Evolutionary conservation across 495 filamentous ascomycete species (phyloP).

Genomic region (Staphylotrichum longicolle): DNA sequence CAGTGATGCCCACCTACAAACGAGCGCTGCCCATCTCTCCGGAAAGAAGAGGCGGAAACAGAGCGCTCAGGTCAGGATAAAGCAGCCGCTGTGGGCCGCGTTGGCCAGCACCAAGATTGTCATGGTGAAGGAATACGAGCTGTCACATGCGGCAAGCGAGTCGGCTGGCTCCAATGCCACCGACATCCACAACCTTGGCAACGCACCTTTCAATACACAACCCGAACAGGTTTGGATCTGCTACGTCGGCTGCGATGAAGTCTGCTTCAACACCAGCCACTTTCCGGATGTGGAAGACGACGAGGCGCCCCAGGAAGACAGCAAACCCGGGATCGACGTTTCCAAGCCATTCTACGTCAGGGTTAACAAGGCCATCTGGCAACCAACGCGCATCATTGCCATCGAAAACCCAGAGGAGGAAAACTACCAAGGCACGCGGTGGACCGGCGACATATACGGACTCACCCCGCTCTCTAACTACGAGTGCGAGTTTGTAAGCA

Average conservation of each 20-base stretch:
- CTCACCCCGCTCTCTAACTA: constrained; percentile 84
- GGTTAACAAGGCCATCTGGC: constrained; percentile 87
- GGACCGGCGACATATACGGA: constrained; percentile 84
- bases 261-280: constrained; percentile 76
- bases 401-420: constrained; percentile 56
- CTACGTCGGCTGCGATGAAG: constrained; percentile 74
- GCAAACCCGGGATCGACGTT: constrained; percentile 53
- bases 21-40: constrained; percentile 34
- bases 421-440: constrained; percentile 47
- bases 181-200: constrained; percentile 76
- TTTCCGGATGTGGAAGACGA: constrained; percentile 44
- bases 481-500: constrained; percentile 77
- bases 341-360: constrained; percentile 80
- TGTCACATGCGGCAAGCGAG: constrained; percentile 74
- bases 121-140: constrained; percentile 87
- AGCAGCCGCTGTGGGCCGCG: constrained; percentile 92
- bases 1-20: constrained; percentile 42
- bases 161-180: constrained; percentile 70
- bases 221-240: constrained; percentile 84
- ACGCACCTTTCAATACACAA: constrained; percentile 67
- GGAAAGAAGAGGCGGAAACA: constrained; percentile 86
- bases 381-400: constrained; percentile 68
- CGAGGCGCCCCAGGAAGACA: constrained; percentile 23
- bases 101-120: constrained; percentile 93
- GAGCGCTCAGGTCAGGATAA: constrained; percentile 80